A percentile compares a stretch with the other conserved stretches of the same genome.
phyloP scores from a whole-genome alignment of 148 eudicot species.

The Dysphania ambrosioides region DNA sequence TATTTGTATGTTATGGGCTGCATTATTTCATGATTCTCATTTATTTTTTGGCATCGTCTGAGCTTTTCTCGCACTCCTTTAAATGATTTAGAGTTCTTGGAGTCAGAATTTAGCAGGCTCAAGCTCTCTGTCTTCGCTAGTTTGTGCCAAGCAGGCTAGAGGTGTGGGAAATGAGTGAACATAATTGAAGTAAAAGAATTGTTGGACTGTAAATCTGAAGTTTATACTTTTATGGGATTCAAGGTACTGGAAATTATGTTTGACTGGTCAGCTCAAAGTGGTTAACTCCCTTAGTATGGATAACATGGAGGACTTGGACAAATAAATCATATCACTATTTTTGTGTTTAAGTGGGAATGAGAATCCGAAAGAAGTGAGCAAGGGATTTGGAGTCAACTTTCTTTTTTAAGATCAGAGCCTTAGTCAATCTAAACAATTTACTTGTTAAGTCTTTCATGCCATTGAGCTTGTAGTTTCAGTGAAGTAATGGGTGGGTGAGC shows the following conservation, averaged over 20 bases:
- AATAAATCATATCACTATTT: background rate
- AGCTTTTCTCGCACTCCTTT: background rate
- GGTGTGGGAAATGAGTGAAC: background rate
- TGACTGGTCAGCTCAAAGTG: background rate
- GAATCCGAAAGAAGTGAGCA: background rate
- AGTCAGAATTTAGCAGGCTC: background rate
- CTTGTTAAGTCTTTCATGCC: background rate
- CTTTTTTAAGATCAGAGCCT: background rate
- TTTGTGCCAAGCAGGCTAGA: background rate
- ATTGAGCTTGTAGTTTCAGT: background rate
- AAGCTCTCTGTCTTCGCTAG: background rate
- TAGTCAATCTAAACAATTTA: background rate
- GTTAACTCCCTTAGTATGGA: background rate
- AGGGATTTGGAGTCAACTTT: background rate
- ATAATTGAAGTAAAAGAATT: background rate
- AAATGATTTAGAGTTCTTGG: background rate
- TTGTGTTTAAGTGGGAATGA: background rate
- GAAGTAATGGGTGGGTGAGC: background rate
- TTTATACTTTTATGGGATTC: background rate
- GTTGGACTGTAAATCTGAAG: background rate
- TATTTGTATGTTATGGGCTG: too few relatives aligned
- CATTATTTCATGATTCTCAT: too few relatives aligned
- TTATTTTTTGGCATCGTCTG: background rate
- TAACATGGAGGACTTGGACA: background rate
- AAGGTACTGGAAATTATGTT: background rate